Evolutionary conservation across 2,329 filamentous ascomycete species (phyloP), one percentile per base, ranked within the genome.

Genomic region (Tetracladium maxilliforme): DNA sequence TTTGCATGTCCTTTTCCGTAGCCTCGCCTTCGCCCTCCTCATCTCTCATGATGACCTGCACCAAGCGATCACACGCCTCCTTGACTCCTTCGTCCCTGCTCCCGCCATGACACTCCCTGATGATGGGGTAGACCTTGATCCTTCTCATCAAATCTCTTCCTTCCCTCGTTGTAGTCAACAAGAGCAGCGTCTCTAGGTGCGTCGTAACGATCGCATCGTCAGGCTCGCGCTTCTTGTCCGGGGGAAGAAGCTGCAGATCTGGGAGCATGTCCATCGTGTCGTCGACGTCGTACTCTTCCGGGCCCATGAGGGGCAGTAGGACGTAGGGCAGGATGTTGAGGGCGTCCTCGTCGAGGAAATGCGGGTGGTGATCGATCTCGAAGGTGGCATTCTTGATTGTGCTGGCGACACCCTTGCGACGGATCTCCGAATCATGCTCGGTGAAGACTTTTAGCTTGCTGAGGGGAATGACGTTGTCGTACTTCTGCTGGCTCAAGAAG

Each of bases 331-430:
- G 55, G 10, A 95, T 64, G 39, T 92, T 77, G 24, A 86, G 72
- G 19, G 73, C 72, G 11, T 74, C 67, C 25, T 79, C 71, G 1
- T 67, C 63, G 22, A 94, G 52, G 26, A 93, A 73, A 3, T 62
- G 54, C 0, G 68, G 58, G 41, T 95, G 87, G 0, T 76, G 66
- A 4, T 68, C 52, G 6, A 87, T 53, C 40, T 92, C 79, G 44
- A 98, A 95, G 6, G 82, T 73, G 16, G 81, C 71, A 44, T 98
- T 98, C 51, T 95, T 95, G 47, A 98, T 83, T 7, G 83, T 90
- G 32, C 76, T 84, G 6, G 87, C 87, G n/a, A 94, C 86, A n/a
- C 90, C 90, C 41, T 83, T 82, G 27, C 90, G 66, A 30, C 90
- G 70, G 27, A 94, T 72, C 15, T 77, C 66, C 3, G 81, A 92